Percentiles rank a stretch among this genome's conserved stretches.
phyloP scores from a whole-genome alignment of 2,329 filamentous ascomycete species.

The Colletotrichum siamense region DNA sequence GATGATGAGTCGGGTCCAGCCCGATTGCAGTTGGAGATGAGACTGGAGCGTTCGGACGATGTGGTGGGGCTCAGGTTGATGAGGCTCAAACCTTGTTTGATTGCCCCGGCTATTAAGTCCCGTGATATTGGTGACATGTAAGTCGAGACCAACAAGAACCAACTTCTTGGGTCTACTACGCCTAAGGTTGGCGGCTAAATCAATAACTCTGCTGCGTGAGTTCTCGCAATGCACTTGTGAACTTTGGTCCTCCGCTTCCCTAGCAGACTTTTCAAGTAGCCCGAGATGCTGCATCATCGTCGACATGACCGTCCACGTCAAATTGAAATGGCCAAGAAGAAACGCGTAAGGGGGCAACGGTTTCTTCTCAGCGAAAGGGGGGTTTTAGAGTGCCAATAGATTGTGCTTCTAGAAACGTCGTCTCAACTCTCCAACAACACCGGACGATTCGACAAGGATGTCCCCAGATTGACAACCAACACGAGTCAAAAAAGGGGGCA shows the following conservation, averaged over 20 bases:
- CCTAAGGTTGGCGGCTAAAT: background rate
- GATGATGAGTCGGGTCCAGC: background rate
- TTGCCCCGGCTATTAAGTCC: background rate
- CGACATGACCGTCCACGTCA: background rate
- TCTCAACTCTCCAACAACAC: background rate
- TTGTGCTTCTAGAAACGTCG: background rate
- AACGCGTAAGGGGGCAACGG: background rate
- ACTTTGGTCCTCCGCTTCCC: background rate
- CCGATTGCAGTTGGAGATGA: background rate
- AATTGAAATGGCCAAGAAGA: background rate
- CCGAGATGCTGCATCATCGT: background rate
- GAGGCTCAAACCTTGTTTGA: background rate
- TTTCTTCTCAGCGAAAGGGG: background rate
- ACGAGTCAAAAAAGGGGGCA: constrained; percentile 1
- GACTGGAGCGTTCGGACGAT: background rate
- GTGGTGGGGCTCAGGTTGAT: background rate
- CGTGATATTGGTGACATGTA: background rate
- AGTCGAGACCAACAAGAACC: background rate
- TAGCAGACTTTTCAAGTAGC: background rate
- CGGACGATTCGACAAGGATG: background rate
- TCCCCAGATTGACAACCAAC: background rate
- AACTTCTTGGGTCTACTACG: background rate
- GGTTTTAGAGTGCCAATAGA: background rate
- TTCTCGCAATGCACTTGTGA: background rate
- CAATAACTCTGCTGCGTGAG: background rate